Base-by-base conservation (phyloP, 2,329 filamentous ascomycete genomes). In the Fonsecaea multimorphosa region DNA sequence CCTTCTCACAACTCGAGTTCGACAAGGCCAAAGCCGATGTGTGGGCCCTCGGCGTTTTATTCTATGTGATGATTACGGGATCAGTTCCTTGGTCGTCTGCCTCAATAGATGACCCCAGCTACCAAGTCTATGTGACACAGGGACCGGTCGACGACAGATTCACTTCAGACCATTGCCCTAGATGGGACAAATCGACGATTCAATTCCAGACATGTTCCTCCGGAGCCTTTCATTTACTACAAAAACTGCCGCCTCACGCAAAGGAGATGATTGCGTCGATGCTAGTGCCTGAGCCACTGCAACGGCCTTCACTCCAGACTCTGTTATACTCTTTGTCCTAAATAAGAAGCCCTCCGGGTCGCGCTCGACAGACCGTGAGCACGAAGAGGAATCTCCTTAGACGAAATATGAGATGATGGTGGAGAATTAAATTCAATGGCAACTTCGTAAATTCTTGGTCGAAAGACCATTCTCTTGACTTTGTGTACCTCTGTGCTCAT, bases 1-100 rank as follows among this genome's bases (percentile, higher is more conserved):
- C 44, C n/a, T 58, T 58, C n/a, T n/a, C 32, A 7, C 32, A 27
- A 9, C 55, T 58, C 55, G 55, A 58, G 22, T 58, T 38, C 36
- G 55, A 58, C 55, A 36, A 40, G 27, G 32, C 36, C 9, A 58
- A 58, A 27, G 55, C 55, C 32, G 55, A 58, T 29, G 36, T 44
- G 16, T 58, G 55, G 55, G 32, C 55, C 24, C 55, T 58, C 32
- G 55, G 55, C 3, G 19, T 58, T 16, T 19, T 58, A 22, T 31
- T 58, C 11, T 29, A 44, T 19, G 19, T 22, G 12, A 58, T 58
- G 32, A 29, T 58, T 11, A 40, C 27, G 19, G 55, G 55, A 22
- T 38, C 19, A 1, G 11, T 58, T 29, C 55, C 55, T 2, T 58
- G 55, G 55, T n/a, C 32, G 11, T 24, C 36, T 9, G 55, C 55